Evolutionary conservation across 2,329 filamentous ascomycete species (phyloP), one percentile per base, ranked within the genome.

Genomic region (Torrubiellomyces zombiae): DNA sequence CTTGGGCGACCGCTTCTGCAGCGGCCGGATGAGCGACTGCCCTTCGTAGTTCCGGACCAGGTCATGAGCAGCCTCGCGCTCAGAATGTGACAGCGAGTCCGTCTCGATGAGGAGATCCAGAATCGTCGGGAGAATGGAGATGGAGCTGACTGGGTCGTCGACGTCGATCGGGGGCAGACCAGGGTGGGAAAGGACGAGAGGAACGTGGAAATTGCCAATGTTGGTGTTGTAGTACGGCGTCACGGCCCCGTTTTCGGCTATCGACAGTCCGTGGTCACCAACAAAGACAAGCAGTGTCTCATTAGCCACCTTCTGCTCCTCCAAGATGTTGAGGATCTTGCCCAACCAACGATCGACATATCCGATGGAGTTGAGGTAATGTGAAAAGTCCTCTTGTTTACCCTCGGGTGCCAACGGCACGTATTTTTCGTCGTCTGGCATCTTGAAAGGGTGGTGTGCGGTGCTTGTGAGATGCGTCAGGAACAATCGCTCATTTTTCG

Each of bases 381-480:
- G 38, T 14, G 47, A 44, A 16, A 50, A 39, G 24, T 47, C 38
- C 7, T 42, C 35, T 0, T 43, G 29, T 1, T 40, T 36, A n/a
- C 38, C 37, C 2, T 28, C 30, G 1, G 25, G 20, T 2, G 42
- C 39, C 17, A 50, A 26, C 1, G 37, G 42, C 0, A 45, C 33
- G 6, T 44, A 44, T 3, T 28, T 21, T 14, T 47, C 46, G 0
- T 35, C 37, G 4, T 34, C 37, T 7, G 47, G 47, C 25, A 51
- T 34, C 5, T 32, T 34, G 19, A 48, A 51, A 6, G 44, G 42
- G 21, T 51, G 47, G 26, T 51, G 47, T 3, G 40, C 43, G 4
- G 47, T 51, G 29, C 47, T 50, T 3, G 48, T 51, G 3, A 51
- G 27, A 28, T 51, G 48, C 2, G 45, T 43, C 2, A 51, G 27